phyloP scores from a whole-genome alignment of 108 stramenopile genomes.

The Cyclotella sp. region DNA sequence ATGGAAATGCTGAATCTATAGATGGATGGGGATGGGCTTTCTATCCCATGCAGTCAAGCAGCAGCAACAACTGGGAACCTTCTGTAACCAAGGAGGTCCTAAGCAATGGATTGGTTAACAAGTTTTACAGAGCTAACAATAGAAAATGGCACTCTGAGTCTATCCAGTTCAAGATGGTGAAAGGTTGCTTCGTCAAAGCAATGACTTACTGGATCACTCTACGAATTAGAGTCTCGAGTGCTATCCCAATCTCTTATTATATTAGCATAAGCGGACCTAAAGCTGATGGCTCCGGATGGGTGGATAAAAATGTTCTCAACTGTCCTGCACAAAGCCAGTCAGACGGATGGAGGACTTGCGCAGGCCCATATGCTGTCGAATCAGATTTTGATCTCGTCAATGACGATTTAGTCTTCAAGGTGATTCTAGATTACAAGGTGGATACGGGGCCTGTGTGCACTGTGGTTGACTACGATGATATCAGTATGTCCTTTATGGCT shows the following conservation, averaged over 20 bases:
- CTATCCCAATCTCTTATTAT: conserved; percentile 6
- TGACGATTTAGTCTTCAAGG: conserved; percentile 1
- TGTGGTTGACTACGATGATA: conserved; percentile 50
- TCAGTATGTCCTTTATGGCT: conserved; percentile 38
- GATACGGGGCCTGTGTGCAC: conserved; percentile 20
- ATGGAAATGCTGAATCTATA: conserved; percentile 49
- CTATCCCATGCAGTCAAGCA: conserved; percentile 3
- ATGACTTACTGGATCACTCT: conserved; percentile 34
- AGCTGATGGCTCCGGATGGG: conserved; percentile 30
- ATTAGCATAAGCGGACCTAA: conserved; percentile 21
- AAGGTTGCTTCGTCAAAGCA: conserved; percentile 32
- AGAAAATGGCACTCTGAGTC: conserved; percentile 32
- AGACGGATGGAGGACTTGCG: conserved; percentile 40
- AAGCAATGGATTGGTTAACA: conserved; percentile 29
- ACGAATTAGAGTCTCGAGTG: conserved; percentile 17
- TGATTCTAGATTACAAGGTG: conserved; percentile 10
- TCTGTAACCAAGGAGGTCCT: conserved; percentile 24
- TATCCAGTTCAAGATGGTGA: conserved; percentile 4
- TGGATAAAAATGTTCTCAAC: conserved; percentile 18
- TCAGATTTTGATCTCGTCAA: neutral
- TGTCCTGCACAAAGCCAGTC: conserved; percentile 13
- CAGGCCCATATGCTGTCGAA: conserved; percentile 31
- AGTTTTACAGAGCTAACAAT: conserved; percentile 37
- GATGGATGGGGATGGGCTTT: conserved; percentile 7
- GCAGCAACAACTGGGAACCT: conserved; percentile 14